Percentiles rank a stretch among this genome's conserved stretches.
Conservation (phyloP, 2,329 filamentous ascomycete species). For the Sarocladium brachiariae region DNA sequence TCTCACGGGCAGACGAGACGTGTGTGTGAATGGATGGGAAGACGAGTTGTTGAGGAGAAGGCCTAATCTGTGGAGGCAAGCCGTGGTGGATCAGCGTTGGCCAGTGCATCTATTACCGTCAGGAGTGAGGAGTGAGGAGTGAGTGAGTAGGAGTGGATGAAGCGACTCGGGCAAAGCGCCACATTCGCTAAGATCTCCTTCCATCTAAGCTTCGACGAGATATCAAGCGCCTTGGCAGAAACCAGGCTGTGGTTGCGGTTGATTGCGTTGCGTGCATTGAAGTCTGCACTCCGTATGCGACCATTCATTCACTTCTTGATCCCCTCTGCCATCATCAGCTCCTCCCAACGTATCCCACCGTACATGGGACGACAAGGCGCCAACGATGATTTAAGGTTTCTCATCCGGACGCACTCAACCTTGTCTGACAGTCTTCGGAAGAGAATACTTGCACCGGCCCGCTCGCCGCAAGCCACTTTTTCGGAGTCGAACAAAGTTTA, state of each 20-base stretch:
- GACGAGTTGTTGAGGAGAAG: neutral
- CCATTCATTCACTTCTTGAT: too few species aligned
- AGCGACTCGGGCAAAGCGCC: too few species aligned
- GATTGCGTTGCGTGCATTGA: neutral
- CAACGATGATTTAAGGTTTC: neutral
- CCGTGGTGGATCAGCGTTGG: constrained; percentile 3
- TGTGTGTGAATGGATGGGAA: neutral
- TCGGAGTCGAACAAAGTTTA: constrained; percentile 1
- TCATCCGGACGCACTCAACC: neutral
- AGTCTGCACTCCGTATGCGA: too few species aligned
- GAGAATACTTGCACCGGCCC: neutral
- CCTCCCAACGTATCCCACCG: too few species aligned
- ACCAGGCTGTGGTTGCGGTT: neutral
- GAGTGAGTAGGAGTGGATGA: too few species aligned
- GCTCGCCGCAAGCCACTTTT: neutral
- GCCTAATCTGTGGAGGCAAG: constrained; percentile 3
- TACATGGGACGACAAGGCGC: neutral
- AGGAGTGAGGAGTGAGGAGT: too few species aligned
- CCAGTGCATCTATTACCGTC: neutral
- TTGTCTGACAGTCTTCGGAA: neutral
- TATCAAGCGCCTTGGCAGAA: neutral
- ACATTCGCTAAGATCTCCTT: constrained; percentile 2
- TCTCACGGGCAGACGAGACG: neutral
- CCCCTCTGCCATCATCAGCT: too few species aligned
- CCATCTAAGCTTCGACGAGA: constrained; percentile 2